Evolutionary conservation across 495 filamentous ascomycete species (phyloP).

Genomic region (Neurospora sp.): DNA sequence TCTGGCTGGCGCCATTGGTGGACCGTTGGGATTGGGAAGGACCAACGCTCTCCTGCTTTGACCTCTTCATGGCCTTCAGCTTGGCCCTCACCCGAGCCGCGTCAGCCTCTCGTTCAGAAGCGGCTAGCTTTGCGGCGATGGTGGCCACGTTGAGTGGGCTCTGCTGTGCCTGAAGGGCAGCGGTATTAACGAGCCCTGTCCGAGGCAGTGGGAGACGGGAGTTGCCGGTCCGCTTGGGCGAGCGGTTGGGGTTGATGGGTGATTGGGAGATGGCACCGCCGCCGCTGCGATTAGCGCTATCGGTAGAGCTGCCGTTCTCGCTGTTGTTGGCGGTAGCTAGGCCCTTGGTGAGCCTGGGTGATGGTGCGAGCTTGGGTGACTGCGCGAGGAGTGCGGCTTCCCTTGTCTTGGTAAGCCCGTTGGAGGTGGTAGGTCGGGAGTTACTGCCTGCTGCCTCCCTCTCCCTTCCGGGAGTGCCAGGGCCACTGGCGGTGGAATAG

Average conservation of each 20-base stretch:
- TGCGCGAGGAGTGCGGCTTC: neutral
- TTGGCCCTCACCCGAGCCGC: conserved; percentile 45
- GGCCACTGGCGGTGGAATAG: neutral
- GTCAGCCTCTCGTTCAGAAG: conserved; percentile 45
- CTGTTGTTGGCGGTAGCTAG: conserved; percentile 1
- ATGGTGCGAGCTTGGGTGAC: neutral
- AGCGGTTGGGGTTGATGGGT: conserved; percentile 8
- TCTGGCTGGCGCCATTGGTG: neutral
- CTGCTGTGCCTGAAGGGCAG: conserved; percentile 28
- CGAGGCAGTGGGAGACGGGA: conserved; percentile 34
- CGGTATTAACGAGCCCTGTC: conserved; percentile 7
- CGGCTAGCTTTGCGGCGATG: conserved; percentile 45
- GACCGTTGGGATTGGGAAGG: conserved; percentile 1
- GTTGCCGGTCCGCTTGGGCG: conserved; percentile 14
- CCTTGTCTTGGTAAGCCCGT: neutral
- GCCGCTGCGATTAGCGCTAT: conserved; percentile 7
- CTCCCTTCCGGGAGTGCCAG: neutral
- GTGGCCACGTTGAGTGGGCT: conserved; percentile 41
- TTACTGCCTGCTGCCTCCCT: neutral
- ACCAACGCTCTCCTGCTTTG: conserved; percentile 7
- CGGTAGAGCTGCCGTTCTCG: conserved; percentile 3
- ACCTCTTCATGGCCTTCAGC: conserved; percentile 34
- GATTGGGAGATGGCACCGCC: neutral
- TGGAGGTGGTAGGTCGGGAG: neutral
- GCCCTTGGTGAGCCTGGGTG: neutral